These are phyloP conservation scores for Coemansia sp. DNA, from an alignment of 192 early-diverging fungal species.

Conservation along the genomic window DNA sequence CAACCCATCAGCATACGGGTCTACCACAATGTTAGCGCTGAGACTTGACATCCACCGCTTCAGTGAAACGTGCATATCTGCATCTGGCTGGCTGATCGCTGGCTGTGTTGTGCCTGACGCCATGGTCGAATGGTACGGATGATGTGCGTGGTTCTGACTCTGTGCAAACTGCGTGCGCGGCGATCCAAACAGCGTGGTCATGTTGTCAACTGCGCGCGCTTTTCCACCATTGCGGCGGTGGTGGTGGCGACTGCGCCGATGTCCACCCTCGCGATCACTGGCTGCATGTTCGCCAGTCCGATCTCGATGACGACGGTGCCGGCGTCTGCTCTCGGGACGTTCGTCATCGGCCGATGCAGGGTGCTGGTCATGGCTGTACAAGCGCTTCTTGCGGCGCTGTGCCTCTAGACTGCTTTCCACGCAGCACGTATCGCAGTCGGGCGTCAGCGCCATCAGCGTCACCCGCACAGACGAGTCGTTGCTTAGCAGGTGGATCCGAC, in stretches of 20 bases:
- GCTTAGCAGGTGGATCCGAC: conserved; percentile 37
- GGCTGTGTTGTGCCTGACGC: not conserved
- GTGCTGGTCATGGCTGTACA: conserved; percentile 24
- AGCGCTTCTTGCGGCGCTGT: conserved; percentile 33
- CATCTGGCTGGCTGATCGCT: not conserved
- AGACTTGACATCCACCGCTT: conserved; percentile 50
- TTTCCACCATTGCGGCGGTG: not conserved
- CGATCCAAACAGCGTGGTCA: conserved; percentile 24
- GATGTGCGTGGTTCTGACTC: not conserved
- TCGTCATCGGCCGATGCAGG: conserved; percentile 5
- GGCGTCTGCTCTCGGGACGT: conserved; percentile 9
- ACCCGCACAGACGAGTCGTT: conserved; percentile 44
- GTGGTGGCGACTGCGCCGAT: conserved; percentile 15
- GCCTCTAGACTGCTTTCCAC: conserved; percentile 19
- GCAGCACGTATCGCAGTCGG: conserved; percentile 44
- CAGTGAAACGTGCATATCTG: conserved; percentile 11
- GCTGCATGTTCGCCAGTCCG: not conserved
- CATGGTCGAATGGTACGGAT: conserved; percentile 10
- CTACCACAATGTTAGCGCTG: conserved; percentile 18
- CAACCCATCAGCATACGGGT: conserved; percentile 34
- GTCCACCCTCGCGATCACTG: not conserved
- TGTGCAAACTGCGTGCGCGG: conserved; percentile 7
- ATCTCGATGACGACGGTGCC: conserved; percentile 14
- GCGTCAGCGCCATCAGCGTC: conserved; percentile 46
- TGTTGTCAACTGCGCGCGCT: conserved; percentile 29